These are phyloP conservation scores for Coprinopsis cinerea DNA, from an alignment of 768 basidiomycete genomes.

Conservation along the genomic window DNA sequence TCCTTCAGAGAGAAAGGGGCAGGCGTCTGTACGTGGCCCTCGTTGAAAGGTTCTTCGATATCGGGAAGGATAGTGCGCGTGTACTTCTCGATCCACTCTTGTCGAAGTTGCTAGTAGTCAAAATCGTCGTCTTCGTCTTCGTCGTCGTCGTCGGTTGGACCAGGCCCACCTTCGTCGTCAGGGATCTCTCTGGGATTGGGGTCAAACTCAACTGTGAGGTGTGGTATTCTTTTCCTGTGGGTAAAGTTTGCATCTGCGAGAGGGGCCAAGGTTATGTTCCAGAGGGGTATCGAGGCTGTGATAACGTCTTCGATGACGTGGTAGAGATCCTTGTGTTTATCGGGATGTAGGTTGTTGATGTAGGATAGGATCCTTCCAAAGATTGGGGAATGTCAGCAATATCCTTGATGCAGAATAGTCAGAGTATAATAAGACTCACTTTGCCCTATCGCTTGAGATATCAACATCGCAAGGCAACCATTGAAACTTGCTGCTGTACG, in stretches of 20 bases:
- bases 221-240: neutral
- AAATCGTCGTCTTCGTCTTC: neutral
- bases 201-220: neutral
- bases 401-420: too few relatives aligned
- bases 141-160: neutral
- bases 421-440: conserved; percentile 13
- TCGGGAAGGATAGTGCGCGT: neutral
- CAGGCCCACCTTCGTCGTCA: neutral
- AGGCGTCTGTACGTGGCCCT: neutral
- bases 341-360: conserved; percentile 36
- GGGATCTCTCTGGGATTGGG: neutral
- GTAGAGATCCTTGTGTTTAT: conserved; percentile 19
- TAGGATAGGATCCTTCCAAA: conserved; percentile 27
- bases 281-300: conserved; percentile 23
- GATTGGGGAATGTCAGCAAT: too few relatives aligned
- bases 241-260: neutral
- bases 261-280: conserved; percentile 21
- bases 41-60: neutral
- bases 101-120: neutral
- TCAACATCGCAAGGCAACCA: conserved; percentile 16
- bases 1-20: neutral
- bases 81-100: neutral
- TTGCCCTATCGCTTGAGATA: conserved; percentile 13
- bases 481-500: conserved; percentile 14
- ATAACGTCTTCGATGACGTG: conserved; percentile 22